phyloP scores from a whole-genome alignment of 768 basidiomycete genomes.

The Galerina marginata region DNA sequence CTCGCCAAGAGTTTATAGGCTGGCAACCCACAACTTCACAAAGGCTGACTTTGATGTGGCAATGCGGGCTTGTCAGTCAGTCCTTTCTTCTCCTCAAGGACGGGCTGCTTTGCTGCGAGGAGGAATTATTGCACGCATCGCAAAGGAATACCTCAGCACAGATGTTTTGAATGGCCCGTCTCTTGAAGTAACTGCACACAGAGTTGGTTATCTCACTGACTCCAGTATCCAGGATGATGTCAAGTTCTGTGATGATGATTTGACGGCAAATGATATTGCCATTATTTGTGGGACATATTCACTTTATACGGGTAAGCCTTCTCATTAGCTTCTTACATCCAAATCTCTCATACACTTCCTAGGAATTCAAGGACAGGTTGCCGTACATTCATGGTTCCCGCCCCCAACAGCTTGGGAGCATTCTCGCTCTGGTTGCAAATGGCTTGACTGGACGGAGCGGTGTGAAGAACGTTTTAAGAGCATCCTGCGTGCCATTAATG shows the following conservation, averaged over 20 bases:
- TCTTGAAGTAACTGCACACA: constrained; percentile 8
- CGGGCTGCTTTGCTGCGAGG: constrained; percentile 18
- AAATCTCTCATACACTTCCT: neutral
- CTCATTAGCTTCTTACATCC: neutral
- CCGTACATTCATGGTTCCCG: constrained; percentile 15
- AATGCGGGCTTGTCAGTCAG: neutral
- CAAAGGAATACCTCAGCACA: constrained; percentile 11
- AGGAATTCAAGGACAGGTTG: neutral
- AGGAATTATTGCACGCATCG: constrained; percentile 17
- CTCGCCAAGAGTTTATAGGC: neutral
- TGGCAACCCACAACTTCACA: constrained; percentile 1
- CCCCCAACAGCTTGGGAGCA: constrained; percentile 12
- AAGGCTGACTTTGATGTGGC: constrained; percentile 5
- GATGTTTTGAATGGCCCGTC: constrained; percentile 19
- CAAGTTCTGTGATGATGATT: constrained; percentile 14
- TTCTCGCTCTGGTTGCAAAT: constrained; percentile 2
- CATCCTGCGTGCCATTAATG: neutral
- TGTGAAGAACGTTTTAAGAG: constrained; percentile 2
- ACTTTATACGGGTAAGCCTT: constrained; percentile 13
- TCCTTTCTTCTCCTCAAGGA: constrained; percentile 5
- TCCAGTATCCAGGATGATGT: neutral
- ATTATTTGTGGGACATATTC: constrained; percentile 18
- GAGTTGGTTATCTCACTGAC: constrained; percentile 5
- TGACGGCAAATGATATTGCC: constrained; percentile 17
- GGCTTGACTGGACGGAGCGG: constrained; percentile 15